Percentiles rank a stretch among this genome's conserved stretches.
Evolutionary conservation across 164 flowering plant species (phyloP).

Genomic region (Magnolia officinalis): DNA sequence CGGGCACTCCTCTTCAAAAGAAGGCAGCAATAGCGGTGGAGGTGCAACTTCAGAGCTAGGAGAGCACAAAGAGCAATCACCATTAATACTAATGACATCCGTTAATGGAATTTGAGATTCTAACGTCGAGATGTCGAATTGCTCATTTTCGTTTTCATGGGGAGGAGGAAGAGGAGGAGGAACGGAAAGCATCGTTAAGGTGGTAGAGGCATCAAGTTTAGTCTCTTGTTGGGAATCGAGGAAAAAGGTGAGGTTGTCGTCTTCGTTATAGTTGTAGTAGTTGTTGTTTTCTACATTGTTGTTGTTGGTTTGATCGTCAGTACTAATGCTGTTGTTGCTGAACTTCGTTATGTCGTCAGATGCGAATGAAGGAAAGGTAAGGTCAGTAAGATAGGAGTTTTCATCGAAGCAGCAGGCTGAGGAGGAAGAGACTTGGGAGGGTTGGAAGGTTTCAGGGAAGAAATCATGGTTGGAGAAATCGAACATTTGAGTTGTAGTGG

Average conservation of each 20-base stretch:
- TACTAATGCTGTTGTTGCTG: too few species aligned
- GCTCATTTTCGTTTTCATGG: slow-evolving; percentile 32
- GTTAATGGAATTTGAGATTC: slow-evolving; percentile 31
- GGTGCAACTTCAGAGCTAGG: slow-evolving; percentile 19
- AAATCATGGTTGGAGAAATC: too few species aligned
- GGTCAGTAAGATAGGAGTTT: slow-evolving; percentile 37
- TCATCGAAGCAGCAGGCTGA: slow-evolving; percentile 51
- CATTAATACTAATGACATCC: slow-evolving; percentile 15
- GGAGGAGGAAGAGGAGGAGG: slow-evolving; percentile 28
- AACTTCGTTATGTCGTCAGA: slow-evolving; percentile 23
- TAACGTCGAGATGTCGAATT: slow-evolving; percentile 41
- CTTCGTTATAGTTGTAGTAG: slow-evolving; percentile 48
- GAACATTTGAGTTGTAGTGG: too few species aligned
- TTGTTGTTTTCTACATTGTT: slow-evolving; percentile 31
- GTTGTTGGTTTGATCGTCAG: neutral
- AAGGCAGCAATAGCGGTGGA: slow-evolving; percentile 33
- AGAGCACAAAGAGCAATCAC: slow-evolving; percentile 23
- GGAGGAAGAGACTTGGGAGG: too few species aligned
- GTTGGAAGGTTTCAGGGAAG: too few species aligned
- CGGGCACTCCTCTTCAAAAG: slow-evolving; percentile 51
- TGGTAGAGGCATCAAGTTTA: slow-evolving; percentile 55
- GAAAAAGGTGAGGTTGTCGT: slow-evolving; percentile 52
- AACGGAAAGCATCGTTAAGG: slow-evolving; percentile 8
- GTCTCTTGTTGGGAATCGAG: slow-evolving; percentile 49
- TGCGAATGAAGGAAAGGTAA: slow-evolving; percentile 23